Conservation (phyloP, 2,329 filamentous ascomycete species). For the Trichoderma semiorbis region DNA sequence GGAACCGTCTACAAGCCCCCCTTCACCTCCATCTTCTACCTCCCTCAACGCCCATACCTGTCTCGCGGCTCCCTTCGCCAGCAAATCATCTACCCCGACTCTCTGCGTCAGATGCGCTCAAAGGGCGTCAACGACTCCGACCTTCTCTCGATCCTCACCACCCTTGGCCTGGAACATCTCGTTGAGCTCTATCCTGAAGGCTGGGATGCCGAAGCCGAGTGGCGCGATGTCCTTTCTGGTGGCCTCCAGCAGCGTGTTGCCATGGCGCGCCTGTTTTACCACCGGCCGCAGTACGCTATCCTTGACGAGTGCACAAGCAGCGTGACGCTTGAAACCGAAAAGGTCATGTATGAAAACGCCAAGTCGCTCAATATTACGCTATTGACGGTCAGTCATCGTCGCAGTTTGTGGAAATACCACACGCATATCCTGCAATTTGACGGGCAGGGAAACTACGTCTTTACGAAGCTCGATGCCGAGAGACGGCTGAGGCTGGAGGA, state of each 20-base stretch:
- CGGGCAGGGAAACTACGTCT: conserved; percentile 86
- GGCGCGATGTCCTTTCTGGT: conserved; percentile 89
- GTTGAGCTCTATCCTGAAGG: conserved; percentile 72
- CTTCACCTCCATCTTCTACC: conserved; percentile 94
- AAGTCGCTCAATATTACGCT: conserved; percentile 88
- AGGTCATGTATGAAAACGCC: conserved; percentile 95
- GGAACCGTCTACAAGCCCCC: conserved; percentile 88
- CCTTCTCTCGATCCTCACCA: conserved; percentile 69
- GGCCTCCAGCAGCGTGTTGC: conserved; percentile 94
- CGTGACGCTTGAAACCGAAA: conserved; percentile 92
- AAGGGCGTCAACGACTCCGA: conserved; percentile 81
- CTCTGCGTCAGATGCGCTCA: conserved; percentile 77
- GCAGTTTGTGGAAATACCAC: conserved; percentile 96
- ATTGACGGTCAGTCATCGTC: conserved; percentile 91
- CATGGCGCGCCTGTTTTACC: conserved; percentile 94
- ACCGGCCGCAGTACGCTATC: conserved; percentile 88
- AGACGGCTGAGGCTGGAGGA: conserved; percentile 82
- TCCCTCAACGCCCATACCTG: conserved; percentile 92
- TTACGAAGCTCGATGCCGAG: conserved; percentile 86
- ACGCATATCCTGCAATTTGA: conserved; percentile 94
- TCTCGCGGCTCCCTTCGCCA: conserved; percentile 89
- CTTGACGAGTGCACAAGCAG: conserved; percentile 94
- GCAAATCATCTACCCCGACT: conserved; percentile 95
- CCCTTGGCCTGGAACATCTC: conserved; percentile 79
- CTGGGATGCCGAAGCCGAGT: conserved; percentile 94